Conservation (phyloP, 2,329 filamentous ascomycete species). For the Ambrosiella xylebori region DNA sequence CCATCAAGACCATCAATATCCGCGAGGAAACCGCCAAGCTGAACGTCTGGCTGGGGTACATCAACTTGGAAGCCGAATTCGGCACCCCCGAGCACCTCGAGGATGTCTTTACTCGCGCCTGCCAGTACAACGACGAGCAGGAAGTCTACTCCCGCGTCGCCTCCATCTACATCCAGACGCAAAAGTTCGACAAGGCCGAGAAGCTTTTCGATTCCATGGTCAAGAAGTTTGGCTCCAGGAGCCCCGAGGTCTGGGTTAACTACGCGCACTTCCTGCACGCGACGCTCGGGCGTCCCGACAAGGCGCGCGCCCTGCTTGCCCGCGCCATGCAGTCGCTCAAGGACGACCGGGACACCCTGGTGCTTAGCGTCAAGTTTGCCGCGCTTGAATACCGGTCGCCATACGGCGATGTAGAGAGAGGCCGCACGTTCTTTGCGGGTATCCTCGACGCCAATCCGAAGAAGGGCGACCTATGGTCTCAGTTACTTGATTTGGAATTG, state of each 20-base stretch:
- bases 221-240: slow-evolving; percentile 74
- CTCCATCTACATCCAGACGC: slow-evolving; percentile 87
- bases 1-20: slow-evolving; percentile 78
- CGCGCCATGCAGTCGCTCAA: slow-evolving; percentile 68
- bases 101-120: slow-evolving; percentile 77
- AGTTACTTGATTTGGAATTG: slow-evolving; percentile 74
- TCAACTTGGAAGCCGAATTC: slow-evolving; percentile 88
- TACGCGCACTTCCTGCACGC: slow-evolving; percentile 87
- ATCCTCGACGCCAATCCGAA: slow-evolving; percentile 73
- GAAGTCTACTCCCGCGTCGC: slow-evolving; percentile 79
- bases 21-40: slow-evolving; percentile 83
- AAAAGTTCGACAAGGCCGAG: slow-evolving; percentile 77
- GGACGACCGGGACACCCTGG: slow-evolving; percentile 42
- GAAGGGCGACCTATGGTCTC: slow-evolving; percentile 82
- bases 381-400: slow-evolving; percentile 77
- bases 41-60: slow-evolving; percentile 84
- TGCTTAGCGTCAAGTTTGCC: slow-evolving; percentile 73
- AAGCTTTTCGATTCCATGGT: slow-evolving; percentile 69
- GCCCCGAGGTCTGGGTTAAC: slow-evolving; percentile 75
- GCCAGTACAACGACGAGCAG: slow-evolving; percentile 81
- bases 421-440: slow-evolving; percentile 85
- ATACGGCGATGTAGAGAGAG: slow-evolving; percentile 72
- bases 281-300: slow-evolving; percentile 49
- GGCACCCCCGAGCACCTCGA: slow-evolving; percentile 69
- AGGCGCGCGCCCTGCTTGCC: slow-evolving; percentile 58